Evolutionary conservation across 495 filamentous ascomycete species (phyloP), one percentile per base, ranked within the genome.

Genomic region (Tetracladium marchalianum): DNA sequence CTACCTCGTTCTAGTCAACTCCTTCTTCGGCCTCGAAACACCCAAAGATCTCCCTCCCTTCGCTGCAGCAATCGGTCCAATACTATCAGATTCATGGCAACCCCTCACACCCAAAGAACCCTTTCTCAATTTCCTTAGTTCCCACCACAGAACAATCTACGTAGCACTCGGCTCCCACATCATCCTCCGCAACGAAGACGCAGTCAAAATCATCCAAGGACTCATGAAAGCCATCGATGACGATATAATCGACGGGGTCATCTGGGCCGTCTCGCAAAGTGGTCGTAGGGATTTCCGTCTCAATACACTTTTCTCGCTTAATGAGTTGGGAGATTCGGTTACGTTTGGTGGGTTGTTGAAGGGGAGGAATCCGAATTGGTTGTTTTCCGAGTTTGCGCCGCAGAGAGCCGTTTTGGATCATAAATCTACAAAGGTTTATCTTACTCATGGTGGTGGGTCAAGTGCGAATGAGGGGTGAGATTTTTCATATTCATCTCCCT

Each of bases 1-100:
- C 38, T 66, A 68, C 46, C 57, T 70, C 5, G 31, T 63, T 1
- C 53, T 70, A 17, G 59, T 70, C 24, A 70, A 68, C 39, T 65
- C 64, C 0, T 68, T 70, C 46, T 62, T 57, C 16, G 66, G 66
- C 1, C 49, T 70, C 5, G 66, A 70, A 34, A 55, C 58, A 8
- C 59, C 65, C 0, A 57, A 58, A 34, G 66, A 69, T 49, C 38
- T 68, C 6, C 66, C 66, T 1, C 65, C 66, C 4, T 42, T 50
- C 24, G 46, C 56, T 35, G 54, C 58, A 9, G 39, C 60, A 5
- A 57, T 68, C 6, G 66, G 66, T 0, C 66, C 66, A 13, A 44
- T 69, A 5, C 47, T 69, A 7, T 39, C 46, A 7, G 60, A 63
- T 35, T 40, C 39, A 1, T 67, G 55, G 19, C 44, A 55, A 9